Conservation (phyloP, 495 filamentous ascomycete genomes). For the Cercophora samala region DNA sequence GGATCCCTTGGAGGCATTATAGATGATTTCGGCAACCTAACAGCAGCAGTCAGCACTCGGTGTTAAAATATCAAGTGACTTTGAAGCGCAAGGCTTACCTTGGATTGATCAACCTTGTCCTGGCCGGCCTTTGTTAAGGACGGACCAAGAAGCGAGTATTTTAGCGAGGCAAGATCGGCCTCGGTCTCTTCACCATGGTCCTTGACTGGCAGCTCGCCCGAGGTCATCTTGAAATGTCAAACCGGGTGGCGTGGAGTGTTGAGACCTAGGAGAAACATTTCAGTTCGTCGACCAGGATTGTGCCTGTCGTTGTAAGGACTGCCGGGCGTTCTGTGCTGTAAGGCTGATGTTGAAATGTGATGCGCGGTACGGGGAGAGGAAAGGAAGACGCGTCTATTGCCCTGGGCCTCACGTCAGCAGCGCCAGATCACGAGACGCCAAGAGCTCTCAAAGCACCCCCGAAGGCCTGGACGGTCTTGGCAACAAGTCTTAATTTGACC, state of each 20-base stretch:
- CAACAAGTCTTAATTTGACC: not conserved
- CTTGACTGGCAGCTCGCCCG: slow-evolving; percentile 1
- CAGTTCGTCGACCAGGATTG: not conserved
- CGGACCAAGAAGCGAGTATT: slow-evolving; percentile 76
- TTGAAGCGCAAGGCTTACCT: slow-evolving; percentile 47
- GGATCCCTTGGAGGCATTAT: slow-evolving; percentile 92
- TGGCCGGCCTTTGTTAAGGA: slow-evolving; percentile 94
- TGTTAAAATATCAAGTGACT: not conserved
- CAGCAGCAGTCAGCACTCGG: not conserved
- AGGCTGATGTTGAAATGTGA: not conserved
- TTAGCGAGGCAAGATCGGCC: slow-evolving; percentile 45
- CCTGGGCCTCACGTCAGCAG: slow-evolving; percentile 12
- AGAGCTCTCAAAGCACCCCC: no score
- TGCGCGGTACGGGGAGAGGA: not conserved
- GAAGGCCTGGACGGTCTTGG: not conserved
- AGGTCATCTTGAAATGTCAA: slow-evolving; percentile 19
- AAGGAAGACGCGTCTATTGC: slow-evolving; percentile 12
- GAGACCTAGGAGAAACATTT: not conserved
- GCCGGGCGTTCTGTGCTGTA: not conserved
- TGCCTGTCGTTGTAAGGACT: not conserved
- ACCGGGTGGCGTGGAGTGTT: not conserved
- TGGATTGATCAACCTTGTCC: slow-evolving; percentile 87
- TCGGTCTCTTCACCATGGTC: slow-evolving; percentile 13
- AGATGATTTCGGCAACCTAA: slow-evolving; percentile 92
- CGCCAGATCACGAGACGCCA: slow-evolving; percentile 26